Percentiles rank a stretch among this genome's conserved stretches.
Evolutionary conservation across 2,329 filamentous ascomycete species (phyloP).

Genomic region (Purpureocillium lavendulum): DNA sequence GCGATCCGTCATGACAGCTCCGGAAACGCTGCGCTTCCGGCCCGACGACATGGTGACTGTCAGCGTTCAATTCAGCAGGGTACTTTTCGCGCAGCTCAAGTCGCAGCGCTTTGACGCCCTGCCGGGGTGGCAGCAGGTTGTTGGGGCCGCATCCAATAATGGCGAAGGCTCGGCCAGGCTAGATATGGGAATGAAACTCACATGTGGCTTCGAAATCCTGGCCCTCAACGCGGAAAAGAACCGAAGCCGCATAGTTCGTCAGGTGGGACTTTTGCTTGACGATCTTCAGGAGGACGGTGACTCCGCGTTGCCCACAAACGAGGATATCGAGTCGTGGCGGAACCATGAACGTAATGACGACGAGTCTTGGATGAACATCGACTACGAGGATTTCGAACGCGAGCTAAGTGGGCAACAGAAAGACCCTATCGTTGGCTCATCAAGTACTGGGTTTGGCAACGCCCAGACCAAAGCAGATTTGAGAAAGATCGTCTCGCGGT

Average conservation of each 20-base stretch:
- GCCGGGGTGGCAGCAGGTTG: constrained; percentile 35
- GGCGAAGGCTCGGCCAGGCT: constrained; percentile 22
- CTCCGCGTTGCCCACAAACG: constrained; percentile 55
- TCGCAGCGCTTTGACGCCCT: constrained; percentile 74
- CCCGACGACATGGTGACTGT: constrained; percentile 72
- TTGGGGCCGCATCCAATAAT: constrained; percentile 7
- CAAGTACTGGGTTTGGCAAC: constrained; percentile 51
- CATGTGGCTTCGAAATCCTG: constrained; percentile 87
- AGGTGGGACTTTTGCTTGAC: constrained; percentile 68
- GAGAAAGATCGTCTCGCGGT: constrained; percentile 86
- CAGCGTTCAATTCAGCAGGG: constrained; percentile 76
- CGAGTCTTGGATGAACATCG: constrained; percentile 87
- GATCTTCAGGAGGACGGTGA: constrained; percentile 68
- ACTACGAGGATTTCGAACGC: constrained; percentile 79
- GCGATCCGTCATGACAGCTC: constrained; percentile 53
- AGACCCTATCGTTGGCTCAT: constrained; percentile 15
- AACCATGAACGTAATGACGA: constrained; percentile 59
- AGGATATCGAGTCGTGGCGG: constrained; percentile 66
- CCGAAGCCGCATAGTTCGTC: constrained; percentile 61
- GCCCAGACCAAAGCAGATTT: constrained; percentile 64
- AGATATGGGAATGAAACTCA: constrained; percentile 80
- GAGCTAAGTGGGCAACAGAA: constrained; percentile 52
- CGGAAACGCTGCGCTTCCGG: constrained; percentile 53
- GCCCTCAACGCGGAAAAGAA: constrained; percentile 57
- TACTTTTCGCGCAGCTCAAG: constrained; percentile 83